These are phyloP conservation scores for Ascochyta clinopodiicola DNA, from an alignment of 2,329 filamentous ascomycete genomes.

Conservation along the genomic window DNA sequence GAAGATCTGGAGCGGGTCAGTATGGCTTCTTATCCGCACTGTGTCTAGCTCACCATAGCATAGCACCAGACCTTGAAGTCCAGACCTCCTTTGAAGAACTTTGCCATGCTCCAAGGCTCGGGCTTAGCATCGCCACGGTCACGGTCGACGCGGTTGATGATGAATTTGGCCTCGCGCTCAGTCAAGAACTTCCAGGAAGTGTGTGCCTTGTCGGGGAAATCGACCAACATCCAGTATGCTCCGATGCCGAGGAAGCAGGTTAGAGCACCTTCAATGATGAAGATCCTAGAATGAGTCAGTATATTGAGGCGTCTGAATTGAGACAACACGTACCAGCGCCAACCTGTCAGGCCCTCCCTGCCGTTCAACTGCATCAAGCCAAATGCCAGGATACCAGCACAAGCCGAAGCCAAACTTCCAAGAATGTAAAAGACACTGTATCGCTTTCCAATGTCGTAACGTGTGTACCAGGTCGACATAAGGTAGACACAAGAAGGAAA, in stretches of 20 bases:
- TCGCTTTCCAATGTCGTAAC: conserved; percentile 72
- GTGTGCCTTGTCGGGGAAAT: conserved; percentile 55
- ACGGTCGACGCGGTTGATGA: conserved; percentile 59
- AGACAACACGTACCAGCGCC: conserved; percentile 47
- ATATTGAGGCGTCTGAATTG: background rate
- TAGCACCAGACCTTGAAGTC: conserved; percentile 64
- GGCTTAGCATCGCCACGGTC: conserved; percentile 60
- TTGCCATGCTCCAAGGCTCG: conserved; percentile 56
- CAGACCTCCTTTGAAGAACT: conserved; percentile 55
- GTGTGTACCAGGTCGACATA: conserved; percentile 40
- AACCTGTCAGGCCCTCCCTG: conserved; percentile 54
- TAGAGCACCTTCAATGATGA: conserved; percentile 53
- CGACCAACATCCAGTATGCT: conserved; percentile 53
- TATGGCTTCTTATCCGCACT: background rate
- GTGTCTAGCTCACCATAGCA: conserved; percentile 44
- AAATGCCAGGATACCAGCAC: conserved; percentile 72
- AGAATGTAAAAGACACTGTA: conserved; percentile 74
- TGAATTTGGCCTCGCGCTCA: conserved; percentile 55
- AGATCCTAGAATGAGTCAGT: conserved; percentile 52
- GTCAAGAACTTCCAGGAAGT: conserved; percentile 54
- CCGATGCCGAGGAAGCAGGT: conserved; percentile 50
- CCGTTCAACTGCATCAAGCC: conserved; percentile 72
- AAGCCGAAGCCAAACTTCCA: conserved; percentile 70
- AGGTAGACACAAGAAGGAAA: conserved; percentile 47
- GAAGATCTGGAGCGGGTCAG: conserved; percentile 51